Evolutionary conservation across 176 grass and related monocot genomes (phyloP).

Genomic region (Pharus latifolius): DNA sequence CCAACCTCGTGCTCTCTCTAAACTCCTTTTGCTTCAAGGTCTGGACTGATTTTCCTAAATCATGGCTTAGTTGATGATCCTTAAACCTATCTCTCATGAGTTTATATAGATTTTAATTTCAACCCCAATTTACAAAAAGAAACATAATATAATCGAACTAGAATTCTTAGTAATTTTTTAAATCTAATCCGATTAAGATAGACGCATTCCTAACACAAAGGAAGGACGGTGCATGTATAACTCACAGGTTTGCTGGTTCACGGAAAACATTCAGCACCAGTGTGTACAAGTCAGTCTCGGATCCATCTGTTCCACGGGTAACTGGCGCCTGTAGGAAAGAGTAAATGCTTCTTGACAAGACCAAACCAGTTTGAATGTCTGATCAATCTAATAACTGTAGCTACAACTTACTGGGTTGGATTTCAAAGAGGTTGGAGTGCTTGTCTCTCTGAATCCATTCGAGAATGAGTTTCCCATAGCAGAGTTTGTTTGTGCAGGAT

Average conservation of each 20-base stretch:
- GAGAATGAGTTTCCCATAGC: constrained; percentile 17
- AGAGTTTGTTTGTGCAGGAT: constrained; percentile 19
- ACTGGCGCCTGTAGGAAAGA: constrained; percentile 8
- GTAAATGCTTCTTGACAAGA: not conserved
- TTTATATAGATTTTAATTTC: no score
- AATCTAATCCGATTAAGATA: no score
- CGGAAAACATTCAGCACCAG: constrained; percentile 62
- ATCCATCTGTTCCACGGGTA: constrained; percentile 15
- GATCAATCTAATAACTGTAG: not conserved
- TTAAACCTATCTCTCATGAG: no score
- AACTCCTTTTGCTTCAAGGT: no score
- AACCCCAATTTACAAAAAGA: no score
- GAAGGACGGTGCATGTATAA: not conserved
- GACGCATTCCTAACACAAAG: no score
- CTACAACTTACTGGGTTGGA: constrained; percentile 51
- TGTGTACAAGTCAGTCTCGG: constrained; percentile 44
- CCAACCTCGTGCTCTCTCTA: no score
- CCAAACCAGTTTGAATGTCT: not conserved
- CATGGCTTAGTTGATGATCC: no score
- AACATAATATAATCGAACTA: no score
- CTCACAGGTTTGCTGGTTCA: constrained; percentile 81
- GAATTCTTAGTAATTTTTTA: no score
- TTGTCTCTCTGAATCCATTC: constrained; percentile 23
- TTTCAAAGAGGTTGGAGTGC: constrained; percentile 27
- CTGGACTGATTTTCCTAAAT: no score